Base-by-base conservation (phyloP, 306 rosid genomes). In the Cicer yamashitae region DNA sequence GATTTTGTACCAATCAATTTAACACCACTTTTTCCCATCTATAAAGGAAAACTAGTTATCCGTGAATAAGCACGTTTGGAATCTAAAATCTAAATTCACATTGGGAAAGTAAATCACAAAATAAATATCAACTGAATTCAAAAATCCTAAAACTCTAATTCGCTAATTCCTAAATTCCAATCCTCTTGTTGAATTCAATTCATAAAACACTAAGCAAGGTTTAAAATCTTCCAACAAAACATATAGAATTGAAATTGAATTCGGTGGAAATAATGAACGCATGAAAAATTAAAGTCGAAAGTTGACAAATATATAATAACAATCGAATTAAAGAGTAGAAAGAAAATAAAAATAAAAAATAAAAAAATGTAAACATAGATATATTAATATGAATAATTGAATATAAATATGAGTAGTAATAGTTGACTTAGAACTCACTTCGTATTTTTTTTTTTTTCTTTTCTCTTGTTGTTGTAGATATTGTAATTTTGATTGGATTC, bases 391-490 rank as follows among this genome's bases (percentile, higher is more conserved):
- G 30, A 39, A 40, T 6, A 59, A 30, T 34, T 1, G n/a, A 60
- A 39, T 14, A 17, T 0, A 18, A 60, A 48, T 6, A 2, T 15
- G 69, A 70, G 48, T 15, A 7, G 59, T 30, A 30, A 30, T 20
- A 8, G 70, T 20, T 38, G 82, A 71, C 50, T 58, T 18, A 30
- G 18, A 57, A 76, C 67, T 80, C 40, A 84, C 87, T 18, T 46
- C 11, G 6, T 43, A 10, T 57, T 22, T 57, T 1, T 20, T 22
- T 58, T 57, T 9, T 9, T 7, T 22, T 6, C 22, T 10, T 25
- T 6, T 2, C 1, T 58, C 11, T 13, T 13, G 20, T 51, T 51
- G 13, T 30, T 59, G 1, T 60, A n/a, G 25, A 37, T 62, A 1
- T 38, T 38, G 25, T 30, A 5, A 44, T 62, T 62, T 18, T 38